Evolutionary conservation across 352 stramenopile genomes (phyloP).

Genomic region (Phytophthora multivora): DNA sequence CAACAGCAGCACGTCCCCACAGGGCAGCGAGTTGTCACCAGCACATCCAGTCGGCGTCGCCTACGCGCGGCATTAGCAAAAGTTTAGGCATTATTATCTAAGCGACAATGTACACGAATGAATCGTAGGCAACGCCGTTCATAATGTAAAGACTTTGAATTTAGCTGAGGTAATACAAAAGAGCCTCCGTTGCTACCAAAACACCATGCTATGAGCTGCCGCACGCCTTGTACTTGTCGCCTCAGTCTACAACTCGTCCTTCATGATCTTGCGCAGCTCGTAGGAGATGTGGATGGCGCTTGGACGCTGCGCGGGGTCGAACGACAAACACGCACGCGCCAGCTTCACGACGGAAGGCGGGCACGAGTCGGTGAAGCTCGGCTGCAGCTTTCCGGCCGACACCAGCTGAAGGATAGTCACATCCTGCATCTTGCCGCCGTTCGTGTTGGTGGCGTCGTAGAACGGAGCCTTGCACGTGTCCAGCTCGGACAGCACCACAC

Average conservation of each 20-base stretch:
- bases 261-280: conserved; percentile 80
- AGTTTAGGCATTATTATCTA: not conserved
- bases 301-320: conserved; percentile 66
- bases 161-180: conserved; percentile 34
- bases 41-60: conserved; percentile 15
- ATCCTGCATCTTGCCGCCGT: conserved; percentile 65
- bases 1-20: conserved; percentile 19
- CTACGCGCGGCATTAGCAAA: conserved; percentile 27
- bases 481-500: conserved; percentile 63
- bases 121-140: not conserved
- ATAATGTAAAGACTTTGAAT: conserved; percentile 31
- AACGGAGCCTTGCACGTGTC: conserved; percentile 71
- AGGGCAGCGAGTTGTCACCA: conserved; percentile 10
- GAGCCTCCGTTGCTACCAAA: conserved; percentile 29
- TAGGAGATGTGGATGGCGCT: conserved; percentile 82
- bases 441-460: conserved; percentile 64
- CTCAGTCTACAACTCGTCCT: conserved; percentile 57
- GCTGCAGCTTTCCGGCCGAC: conserved; percentile 71
- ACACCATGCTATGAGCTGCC: conserved; percentile 12
- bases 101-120: conserved; percentile 1
- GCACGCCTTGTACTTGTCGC: not conserved
- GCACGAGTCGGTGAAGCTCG: conserved; percentile 55
- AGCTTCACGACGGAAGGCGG: conserved; percentile 62
- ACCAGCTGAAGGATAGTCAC: conserved; percentile 69
- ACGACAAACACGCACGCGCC: conserved; percentile 62